phyloP scores from a whole-genome alignment of 495 filamentous ascomycete species.

The Penicillium atrosanguineum region DNA sequence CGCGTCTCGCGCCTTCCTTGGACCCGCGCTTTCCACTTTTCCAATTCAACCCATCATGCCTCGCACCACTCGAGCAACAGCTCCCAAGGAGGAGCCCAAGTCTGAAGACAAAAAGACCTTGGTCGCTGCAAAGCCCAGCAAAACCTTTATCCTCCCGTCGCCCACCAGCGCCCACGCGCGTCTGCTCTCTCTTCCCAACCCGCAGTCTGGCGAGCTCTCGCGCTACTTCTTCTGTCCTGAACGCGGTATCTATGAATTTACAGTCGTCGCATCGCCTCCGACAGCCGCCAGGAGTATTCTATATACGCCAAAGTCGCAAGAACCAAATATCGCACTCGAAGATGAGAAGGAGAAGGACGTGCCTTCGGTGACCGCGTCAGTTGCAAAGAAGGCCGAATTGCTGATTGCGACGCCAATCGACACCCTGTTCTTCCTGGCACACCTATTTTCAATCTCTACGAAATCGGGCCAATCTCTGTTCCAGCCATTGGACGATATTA shows the following conservation, averaged over 20 bases:
- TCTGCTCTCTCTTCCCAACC: slow-evolving; percentile 77
- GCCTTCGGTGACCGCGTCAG: slow-evolving; percentile 13
- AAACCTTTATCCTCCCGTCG: slow-evolving; percentile 79
- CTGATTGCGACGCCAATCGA: slow-evolving; percentile 83
- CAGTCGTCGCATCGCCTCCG: slow-evolving; percentile 61
- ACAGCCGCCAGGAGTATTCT: slow-evolving; percentile 34
- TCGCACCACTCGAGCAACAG: slow-evolving; percentile 35
- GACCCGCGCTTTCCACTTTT: slow-evolving; percentile 1
- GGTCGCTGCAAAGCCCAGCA: slow-evolving; percentile 47
- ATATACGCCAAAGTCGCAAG: slow-evolving; percentile 21
- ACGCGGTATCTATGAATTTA: slow-evolving; percentile 83
- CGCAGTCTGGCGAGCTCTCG: slow-evolving; percentile 59
- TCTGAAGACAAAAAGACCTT: slow-evolving; percentile 12
- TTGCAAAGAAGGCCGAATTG: slow-evolving; percentile 63
- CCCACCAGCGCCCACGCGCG: slow-evolving; percentile 58
- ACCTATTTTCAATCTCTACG: slow-evolving; percentile 52
- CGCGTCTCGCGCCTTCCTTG: slow-evolving; percentile 25
- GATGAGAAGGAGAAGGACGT: slow-evolving; percentile 6
- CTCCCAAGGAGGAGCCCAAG: slow-evolving; percentile 18
- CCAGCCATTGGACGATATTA: slow-evolving; percentile 74
- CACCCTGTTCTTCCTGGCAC: slow-evolving; percentile 77
- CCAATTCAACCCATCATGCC: slow-evolving; percentile 13
- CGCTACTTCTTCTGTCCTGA: slow-evolving; percentile 81
- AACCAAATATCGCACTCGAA: slow-evolving; percentile 4
- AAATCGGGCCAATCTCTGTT: slow-evolving; percentile 54